These are phyloP conservation scores for Nicotiana otophora DNA, from an alignment of 257 asterid species.

Conservation along the genomic window DNA sequence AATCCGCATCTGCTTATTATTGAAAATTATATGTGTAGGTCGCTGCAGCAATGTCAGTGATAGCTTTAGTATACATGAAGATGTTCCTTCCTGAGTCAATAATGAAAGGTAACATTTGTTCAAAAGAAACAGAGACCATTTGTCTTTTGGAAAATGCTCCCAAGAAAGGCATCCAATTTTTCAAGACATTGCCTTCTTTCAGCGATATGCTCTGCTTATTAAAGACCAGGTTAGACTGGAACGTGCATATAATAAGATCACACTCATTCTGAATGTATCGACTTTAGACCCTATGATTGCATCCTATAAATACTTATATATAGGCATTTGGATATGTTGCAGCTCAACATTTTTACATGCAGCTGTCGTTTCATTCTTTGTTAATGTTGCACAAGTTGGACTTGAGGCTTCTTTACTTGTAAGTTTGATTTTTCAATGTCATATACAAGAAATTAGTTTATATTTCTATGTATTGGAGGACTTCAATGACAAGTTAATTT, in stretches of 20 bases:
- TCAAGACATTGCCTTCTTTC: constrained; percentile 53
- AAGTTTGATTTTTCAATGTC: not conserved
- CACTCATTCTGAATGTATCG: too few relatives aligned
- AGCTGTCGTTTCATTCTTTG: constrained; percentile 64
- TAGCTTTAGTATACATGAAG: constrained; percentile 71
- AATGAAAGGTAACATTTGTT: constrained; percentile 1
- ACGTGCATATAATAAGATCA: too few relatives aligned
- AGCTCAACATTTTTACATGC: constrained; percentile 80
- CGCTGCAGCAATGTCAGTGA: constrained; percentile 59
- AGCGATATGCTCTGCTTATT: constrained; percentile 55
- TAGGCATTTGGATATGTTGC: constrained; percentile 13
- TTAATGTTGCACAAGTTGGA: constrained; percentile 75
- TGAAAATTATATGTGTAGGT: constrained; percentile 33
- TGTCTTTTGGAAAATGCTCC: constrained; percentile 61
- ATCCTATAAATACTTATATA: not conserved
- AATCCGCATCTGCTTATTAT: not conserved
- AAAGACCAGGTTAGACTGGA: constrained; percentile 44
- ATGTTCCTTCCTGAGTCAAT: constrained; percentile 63
- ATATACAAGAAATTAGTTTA: not conserved
- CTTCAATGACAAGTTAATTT: not conserved
- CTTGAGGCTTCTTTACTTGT: constrained; percentile 62
- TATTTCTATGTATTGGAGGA: not conserved
- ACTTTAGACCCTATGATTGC: not conserved
- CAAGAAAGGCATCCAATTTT: constrained; percentile 34
- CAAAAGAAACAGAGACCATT: constrained; percentile 38